Percentiles rank a stretch among this genome's conserved stretches.
These are phyloP conservation scores for Tremella yokohamensis DNA, from an alignment of 768 basidiomycete genomes.

Conservation along the genomic window DNA sequence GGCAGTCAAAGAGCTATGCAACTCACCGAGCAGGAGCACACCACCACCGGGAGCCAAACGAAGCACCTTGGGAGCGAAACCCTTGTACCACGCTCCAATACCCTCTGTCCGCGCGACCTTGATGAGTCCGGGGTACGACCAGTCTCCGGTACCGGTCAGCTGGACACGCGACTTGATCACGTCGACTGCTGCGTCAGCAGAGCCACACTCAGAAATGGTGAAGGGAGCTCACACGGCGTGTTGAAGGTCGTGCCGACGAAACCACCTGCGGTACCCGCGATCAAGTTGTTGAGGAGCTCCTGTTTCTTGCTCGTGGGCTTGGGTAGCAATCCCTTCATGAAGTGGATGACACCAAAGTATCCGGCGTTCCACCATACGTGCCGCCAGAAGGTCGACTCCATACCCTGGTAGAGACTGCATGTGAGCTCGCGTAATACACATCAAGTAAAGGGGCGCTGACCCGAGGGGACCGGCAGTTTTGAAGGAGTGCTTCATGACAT, in stretches of 20 bases:
- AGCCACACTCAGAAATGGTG: neutral
- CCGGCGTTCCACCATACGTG: conserved; percentile 63
- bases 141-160: conserved; percentile 50
- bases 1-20: neutral
- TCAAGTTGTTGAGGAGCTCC: conserved; percentile 82
- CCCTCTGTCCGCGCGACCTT: conserved; percentile 52
- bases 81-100: conserved; percentile 53
- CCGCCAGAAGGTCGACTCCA: conserved; percentile 98
- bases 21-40: conserved; percentile 69
- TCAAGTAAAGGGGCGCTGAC: conserved; percentile 15
- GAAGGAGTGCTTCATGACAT: conserved; percentile 77
- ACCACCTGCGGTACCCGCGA: conserved; percentile 85
- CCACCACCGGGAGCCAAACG: conserved; percentile 94
- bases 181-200: conserved; percentile 54
- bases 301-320: conserved; percentile 73
- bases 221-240: conserved; percentile 66
- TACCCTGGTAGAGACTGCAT: conserved; percentile 70
- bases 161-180: conserved; percentile 97
- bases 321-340: conserved; percentile 73
- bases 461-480: conserved; percentile 75
- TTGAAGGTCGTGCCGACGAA: conserved; percentile 74
- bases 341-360: conserved; percentile 83
- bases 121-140: conserved; percentile 69
- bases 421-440: neutral
- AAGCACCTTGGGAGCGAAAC: conserved; percentile 79